These are phyloP conservation scores for Fusarium graminum DNA, from an alignment of 2,329 filamentous ascomycete species.

Conservation along the genomic window DNA sequence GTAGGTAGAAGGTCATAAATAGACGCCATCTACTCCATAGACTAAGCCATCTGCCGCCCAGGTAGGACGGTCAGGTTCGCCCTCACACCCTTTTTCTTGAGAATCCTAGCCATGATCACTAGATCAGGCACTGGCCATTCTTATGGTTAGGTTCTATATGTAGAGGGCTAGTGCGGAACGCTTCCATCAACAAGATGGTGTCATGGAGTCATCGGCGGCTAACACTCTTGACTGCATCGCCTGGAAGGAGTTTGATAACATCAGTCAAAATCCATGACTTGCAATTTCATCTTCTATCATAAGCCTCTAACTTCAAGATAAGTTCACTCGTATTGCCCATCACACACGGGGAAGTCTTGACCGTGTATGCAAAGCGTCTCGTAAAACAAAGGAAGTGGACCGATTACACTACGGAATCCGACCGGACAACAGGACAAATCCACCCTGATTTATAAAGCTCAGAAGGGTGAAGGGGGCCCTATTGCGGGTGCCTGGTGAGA, in stretches of 20 bases:
- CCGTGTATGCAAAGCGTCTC: background rate
- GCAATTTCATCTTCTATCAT: no score
- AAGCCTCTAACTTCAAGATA: no score
- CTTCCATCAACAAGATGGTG: background rate
- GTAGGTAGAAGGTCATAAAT: conserved; percentile 9
- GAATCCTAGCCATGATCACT: conserved; percentile 1
- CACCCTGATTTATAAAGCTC: background rate
- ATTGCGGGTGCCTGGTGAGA: background rate
- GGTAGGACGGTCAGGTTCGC: conserved; percentile 30
- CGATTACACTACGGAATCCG: background rate
- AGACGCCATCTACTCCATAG: conserved; percentile 7
- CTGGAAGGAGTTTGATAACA: no score
- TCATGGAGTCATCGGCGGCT: background rate
- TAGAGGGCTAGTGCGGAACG: fast-evolving
- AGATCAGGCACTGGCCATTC: conserved; percentile 1
- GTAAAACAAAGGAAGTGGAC: background rate
- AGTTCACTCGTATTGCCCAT: no score
- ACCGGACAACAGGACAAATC: background rate
- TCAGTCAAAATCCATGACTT: no score
- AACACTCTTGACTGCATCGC: no score
- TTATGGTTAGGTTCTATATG: background rate
- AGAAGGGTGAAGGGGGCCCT: background rate
- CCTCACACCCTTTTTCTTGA: conserved; percentile 13
- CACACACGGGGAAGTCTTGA: no score
- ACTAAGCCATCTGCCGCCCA: conserved; percentile 23